These are phyloP conservation scores for Saussurea involucrata DNA, from an alignment of 129 eudicot genomes.

Conservation along the genomic window DNA sequence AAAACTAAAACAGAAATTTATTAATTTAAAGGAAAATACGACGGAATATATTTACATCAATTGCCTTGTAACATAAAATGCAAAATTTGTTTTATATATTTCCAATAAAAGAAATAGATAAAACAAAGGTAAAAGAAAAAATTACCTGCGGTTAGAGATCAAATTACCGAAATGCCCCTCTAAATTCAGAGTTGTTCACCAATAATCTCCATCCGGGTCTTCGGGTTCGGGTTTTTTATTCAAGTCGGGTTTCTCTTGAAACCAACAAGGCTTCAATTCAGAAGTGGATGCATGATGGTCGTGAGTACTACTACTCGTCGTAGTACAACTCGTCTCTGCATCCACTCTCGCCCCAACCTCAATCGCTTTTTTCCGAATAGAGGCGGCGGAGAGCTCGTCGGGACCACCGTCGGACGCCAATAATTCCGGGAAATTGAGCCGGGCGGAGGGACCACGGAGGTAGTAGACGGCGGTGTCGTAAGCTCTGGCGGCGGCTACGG, in stretches of 20 bases:
- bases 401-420: slow-evolving; percentile 20
- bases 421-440: slow-evolving; percentile 44
- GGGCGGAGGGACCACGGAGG: slow-evolving; percentile 60
- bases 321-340: slow-evolving; percentile 24
- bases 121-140: not conserved
- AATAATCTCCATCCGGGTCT: slow-evolving; percentile 48
- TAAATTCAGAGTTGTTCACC: not conserved
- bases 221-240: slow-evolving; percentile 82
- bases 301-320: slow-evolving; percentile 6
- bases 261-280: slow-evolving; percentile 52
- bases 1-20: not conserved
- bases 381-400: slow-evolving; percentile 35
- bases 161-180: slow-evolving; percentile 18
- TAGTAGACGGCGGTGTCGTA: slow-evolving; percentile 57
- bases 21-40: not conserved
- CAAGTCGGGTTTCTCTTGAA: slow-evolving; percentile 71
- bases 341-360: slow-evolving; percentile 59
- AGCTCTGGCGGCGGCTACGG: slow-evolving; percentile 58
- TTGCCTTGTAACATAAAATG: not conserved
- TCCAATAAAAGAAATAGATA: not conserved
- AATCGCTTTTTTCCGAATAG: slow-evolving; percentile 43
- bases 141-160: not conserved
- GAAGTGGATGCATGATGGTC: slow-evolving; percentile 13
- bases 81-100: not conserved
- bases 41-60: not conserved